Percentiles rank a stretch among this genome's conserved stretches.
Evolutionary conservation across 257 asterid species (phyloP).

Genomic region (Petunia secreta): DNA sequence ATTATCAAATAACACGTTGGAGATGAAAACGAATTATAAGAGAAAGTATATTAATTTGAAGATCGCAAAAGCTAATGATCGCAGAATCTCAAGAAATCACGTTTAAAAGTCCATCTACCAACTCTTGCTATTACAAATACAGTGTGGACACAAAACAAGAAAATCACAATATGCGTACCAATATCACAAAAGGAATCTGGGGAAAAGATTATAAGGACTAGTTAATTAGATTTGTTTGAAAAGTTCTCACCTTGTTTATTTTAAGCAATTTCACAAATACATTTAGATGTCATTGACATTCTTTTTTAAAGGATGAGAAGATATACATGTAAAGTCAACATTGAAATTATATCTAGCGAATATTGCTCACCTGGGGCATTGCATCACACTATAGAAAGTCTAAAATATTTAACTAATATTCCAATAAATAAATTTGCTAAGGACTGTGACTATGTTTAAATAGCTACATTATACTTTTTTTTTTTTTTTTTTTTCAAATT

Average conservation of each 20-base stretch:
- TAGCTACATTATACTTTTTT: neutral
- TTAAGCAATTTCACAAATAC: neutral
- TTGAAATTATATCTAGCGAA: neutral
- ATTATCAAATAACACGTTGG: neutral
- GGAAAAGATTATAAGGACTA: slow-evolving; percentile 1
- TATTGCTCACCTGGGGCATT: neutral
- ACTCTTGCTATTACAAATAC: neutral
- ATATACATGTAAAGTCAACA: slow-evolving; percentile 2
- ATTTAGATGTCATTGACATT: neutral
- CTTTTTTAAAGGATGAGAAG: neutral
- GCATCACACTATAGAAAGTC: neutral
- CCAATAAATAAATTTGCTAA: neutral
- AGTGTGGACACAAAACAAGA: neutral
- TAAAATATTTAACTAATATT: neutral
- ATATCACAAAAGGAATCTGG: neutral
- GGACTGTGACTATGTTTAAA: neutral
- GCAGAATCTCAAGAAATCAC: slow-evolving; percentile 19
- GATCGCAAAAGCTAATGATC: neutral
- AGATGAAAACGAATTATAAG: neutral
- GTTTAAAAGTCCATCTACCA: neutral
- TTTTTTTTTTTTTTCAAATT: no score
- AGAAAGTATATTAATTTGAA: neutral
- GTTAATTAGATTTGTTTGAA: slow-evolving; percentile 15
- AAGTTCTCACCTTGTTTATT: neutral
- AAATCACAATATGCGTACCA: slow-evolving; percentile 10